Evolutionary conservation across 2,329 filamentous ascomycete genomes (phyloP).

Genomic region (Emmonsiellopsis sp.): DNA sequence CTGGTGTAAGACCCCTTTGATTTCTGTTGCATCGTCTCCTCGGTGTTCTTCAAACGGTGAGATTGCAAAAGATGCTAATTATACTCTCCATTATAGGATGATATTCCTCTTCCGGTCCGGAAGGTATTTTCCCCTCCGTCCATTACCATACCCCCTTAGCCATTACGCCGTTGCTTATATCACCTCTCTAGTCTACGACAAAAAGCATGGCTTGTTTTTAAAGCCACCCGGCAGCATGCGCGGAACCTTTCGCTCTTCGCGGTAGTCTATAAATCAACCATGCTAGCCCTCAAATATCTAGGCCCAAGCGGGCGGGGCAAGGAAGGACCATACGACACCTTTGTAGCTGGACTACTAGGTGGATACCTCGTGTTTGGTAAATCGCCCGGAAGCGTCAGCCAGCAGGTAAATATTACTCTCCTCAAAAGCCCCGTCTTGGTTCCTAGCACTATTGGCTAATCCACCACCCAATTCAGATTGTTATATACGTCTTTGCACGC

Average conservation of each 20-base stretch:
- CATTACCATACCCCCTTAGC: background rate
- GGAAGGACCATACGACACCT: conserved; percentile 68
- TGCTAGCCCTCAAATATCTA: conserved; percentile 62
- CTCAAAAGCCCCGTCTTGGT: conserved; percentile 6
- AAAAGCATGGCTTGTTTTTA: conserved; percentile 68
- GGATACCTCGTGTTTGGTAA: conserved; percentile 91
- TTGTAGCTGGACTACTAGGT: conserved; percentile 77
- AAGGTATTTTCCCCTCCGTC: conserved; percentile 43
- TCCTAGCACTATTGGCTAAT: background rate
- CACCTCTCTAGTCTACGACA: conserved; percentile 50
- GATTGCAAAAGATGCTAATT: conserved; percentile 11
- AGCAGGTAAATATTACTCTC: conserved; percentile 43
- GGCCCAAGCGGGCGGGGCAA: conserved; percentile 39
- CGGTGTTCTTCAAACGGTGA: background rate
- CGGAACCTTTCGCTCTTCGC: conserved; percentile 88
- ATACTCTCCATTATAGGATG: conserved; percentile 53
- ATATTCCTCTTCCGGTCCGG: conserved; percentile 92
- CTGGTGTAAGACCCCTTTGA: conserved; percentile 54
- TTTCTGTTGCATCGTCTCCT: background rate
- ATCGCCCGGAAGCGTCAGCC: conserved; percentile 69
- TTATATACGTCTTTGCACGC: conserved; percentile 93
- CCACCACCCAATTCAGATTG: conserved; percentile 53
- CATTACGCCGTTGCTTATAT: background rate
- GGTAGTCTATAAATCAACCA: conserved; percentile 75
- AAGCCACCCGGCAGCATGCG: conserved; percentile 83